phyloP scores from a whole-genome alignment of 768 basidiomycete species.

The Polyporus arcularius region DNA sequence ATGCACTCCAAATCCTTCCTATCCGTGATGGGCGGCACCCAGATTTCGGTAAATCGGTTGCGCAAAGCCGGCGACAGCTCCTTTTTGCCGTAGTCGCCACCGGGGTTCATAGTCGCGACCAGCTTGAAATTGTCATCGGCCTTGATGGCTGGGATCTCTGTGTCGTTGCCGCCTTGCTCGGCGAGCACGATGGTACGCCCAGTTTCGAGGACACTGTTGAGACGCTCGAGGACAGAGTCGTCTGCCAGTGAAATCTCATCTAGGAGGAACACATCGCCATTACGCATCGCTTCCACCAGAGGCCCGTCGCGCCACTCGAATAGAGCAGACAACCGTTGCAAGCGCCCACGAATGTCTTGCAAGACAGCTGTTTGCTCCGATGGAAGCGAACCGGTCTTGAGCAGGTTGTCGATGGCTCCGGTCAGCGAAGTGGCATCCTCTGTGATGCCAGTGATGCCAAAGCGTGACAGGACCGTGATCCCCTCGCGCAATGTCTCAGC shows the following conservation, averaged over 20 bases:
- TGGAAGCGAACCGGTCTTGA: constrained; percentile 34
- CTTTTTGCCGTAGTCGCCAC: constrained; percentile 99
- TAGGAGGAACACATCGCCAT: constrained; percentile 83
- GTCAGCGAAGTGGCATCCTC: constrained; percentile 31
- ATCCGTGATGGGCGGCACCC: constrained; percentile 87
- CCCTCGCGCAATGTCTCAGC: constrained; percentile 51
- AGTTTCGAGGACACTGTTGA: constrained; percentile 97
- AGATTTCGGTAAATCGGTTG: constrained; percentile 98
- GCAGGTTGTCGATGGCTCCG: constrained; percentile 24
- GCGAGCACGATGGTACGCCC: constrained; percentile 87
- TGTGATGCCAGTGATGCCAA: constrained; percentile 33
- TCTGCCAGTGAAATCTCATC: constrained; percentile 98
- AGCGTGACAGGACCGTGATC: constrained; percentile 38
- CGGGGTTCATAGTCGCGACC: constrained; percentile 98
- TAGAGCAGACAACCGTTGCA: constrained; percentile 64
- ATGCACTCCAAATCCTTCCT: constrained; percentile 78
- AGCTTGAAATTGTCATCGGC: constrained; percentile 80
- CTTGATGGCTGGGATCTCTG: constrained; percentile 63
- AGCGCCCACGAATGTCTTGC: constrained; percentile 42
- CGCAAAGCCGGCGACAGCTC: constrained; percentile 95
- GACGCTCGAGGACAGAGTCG: constrained; percentile 94
- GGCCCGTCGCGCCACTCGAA: constrained; percentile 99
- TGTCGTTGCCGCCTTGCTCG: constrained; percentile 81
- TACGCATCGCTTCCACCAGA: constrained; percentile 88
- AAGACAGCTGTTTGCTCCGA: constrained; percentile 35